Percentiles rank a stretch among this genome's conserved stretches.
These are phyloP conservation scores for Fraxinus xanthoxyloides DNA, from an alignment of 305 asterid genomes.

Conservation along the genomic window DNA sequence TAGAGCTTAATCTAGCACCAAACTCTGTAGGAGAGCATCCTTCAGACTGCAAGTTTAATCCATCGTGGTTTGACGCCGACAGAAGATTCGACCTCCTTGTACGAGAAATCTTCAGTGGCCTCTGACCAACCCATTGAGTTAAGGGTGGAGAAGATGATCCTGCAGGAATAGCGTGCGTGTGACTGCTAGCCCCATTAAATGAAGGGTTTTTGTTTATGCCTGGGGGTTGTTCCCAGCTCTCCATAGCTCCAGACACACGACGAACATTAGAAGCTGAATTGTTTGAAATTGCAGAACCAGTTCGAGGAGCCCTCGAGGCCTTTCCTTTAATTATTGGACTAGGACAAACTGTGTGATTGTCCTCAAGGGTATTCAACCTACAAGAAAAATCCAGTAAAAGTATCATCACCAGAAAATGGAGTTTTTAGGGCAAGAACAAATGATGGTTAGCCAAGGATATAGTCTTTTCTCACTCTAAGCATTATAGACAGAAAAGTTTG, in stretches of 20 bases:
- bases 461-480: constrained; percentile 3
- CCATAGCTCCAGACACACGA: constrained; percentile 62
- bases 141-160: constrained; percentile 93
- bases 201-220: constrained; percentile 53
- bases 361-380: constrained; percentile 87
- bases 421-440: not conserved
- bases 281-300: constrained; percentile 47
- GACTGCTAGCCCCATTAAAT: constrained; percentile 59
- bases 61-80: constrained; percentile 83
- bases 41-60: constrained; percentile 67
- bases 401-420: not conserved
- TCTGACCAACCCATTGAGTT: constrained; percentile 97
- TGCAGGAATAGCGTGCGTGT: constrained; percentile 71
- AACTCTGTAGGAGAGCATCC: constrained; percentile 80
- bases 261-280: constrained; percentile 49
- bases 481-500: constrained; percentile 8
- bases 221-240: constrained; percentile 81
- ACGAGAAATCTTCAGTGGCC: constrained; percentile 89
- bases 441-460: not conserved
- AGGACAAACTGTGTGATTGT: constrained; percentile 52
- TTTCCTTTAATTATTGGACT: constrained; percentile 67
- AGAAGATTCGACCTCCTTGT: constrained; percentile 91
- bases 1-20: constrained; percentile 60
- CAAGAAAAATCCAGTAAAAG: constrained; percentile 16
- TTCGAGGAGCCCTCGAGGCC: constrained; percentile 87